A percentile compares a stretch with the other conserved stretches of the same genome.
These are phyloP conservation scores for Adansonia gregorii DNA, from an alignment of 441 rosid species.

Conservation along the genomic window DNA sequence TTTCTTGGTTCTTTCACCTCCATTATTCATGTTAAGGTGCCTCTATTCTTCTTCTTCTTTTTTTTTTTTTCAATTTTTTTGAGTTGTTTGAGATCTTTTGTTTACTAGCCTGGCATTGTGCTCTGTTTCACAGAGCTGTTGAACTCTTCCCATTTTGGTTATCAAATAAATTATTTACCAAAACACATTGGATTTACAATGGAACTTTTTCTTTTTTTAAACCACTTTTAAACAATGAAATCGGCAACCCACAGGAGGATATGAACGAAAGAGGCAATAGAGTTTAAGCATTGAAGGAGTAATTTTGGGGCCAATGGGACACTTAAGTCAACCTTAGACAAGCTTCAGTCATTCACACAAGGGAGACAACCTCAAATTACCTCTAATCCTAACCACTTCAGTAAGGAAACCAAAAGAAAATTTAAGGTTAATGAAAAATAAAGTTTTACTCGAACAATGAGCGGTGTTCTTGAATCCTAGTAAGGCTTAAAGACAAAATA, in stretches of 20 bases:
- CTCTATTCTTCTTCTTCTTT: neutral
- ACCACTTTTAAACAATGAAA: neutral
- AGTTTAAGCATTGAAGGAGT: neutral
- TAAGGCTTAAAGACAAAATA: neutral
- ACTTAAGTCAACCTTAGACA: neutral
- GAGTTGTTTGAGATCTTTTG: neutral
- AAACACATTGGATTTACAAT: neutral
- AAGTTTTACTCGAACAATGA: neutral
- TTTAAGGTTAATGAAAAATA: neutral
- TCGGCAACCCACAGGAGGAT: neutral
- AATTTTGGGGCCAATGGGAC: neutral
- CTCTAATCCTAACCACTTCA: neutral
- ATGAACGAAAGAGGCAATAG: neutral
- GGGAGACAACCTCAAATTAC: neutral
- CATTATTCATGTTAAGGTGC: neutral
- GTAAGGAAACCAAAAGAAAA: neutral
- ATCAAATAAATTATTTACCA: neutral
- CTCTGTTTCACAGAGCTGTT: neutral
- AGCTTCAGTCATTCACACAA: neutral
- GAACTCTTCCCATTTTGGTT: too few species aligned
- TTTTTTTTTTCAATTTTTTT: neutral
- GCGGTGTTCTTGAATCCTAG: neutral
- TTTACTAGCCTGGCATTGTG: neutral
- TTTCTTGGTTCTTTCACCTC: too few species aligned
- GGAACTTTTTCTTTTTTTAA: neutral